Evolutionary conservation across 305 asterid genomes (phyloP), one percentile per base, ranked within the genome.

Genomic region (Solanum hybrid): DNA sequence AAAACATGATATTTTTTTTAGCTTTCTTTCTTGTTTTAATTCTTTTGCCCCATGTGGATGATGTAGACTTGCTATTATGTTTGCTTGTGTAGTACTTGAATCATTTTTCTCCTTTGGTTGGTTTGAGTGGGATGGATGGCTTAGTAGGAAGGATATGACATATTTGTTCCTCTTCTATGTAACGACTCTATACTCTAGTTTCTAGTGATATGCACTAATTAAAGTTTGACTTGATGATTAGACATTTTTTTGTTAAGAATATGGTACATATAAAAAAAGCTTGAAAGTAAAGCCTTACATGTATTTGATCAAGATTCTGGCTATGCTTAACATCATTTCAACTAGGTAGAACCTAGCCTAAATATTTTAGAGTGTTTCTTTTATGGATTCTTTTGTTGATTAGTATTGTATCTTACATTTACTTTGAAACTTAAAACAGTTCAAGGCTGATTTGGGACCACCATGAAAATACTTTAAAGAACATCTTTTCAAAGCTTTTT

Each of bases 291-390:
- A 84, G 88, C 76, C 31, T 84, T 84, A 17, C 75, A 84, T 51
- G 29, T 51, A 31, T 29, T 84, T 84, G 45, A 84, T 84, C 41
- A 91, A 77, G 72, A 80, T 22, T 10, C 57, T 81, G 57, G 36
- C 82, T 84, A 68, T 85, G 90, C 93, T 86, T 86, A 85, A 90
- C 90, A 89, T 91, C 92, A 39, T 89, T 33, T 91, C 92, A 90
- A 36, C 78, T 85, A 36, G 65, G 75, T 88, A 61, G 33, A 79
- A 68, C 70, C 81, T 87, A 85, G 78, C 87, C 90, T 88, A 45
- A 70, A 41, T 26, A 17, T 51, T 86, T 88, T 75, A 82, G 87
- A 57, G 51, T 45, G 39, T 39, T 84, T 57, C 88, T 88, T 87
- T 88, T 9, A 45, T 57, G 76, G 89, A 89, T 89, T 81, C 91